These are phyloP conservation scores for Trichocladium uniseriatum DNA, from an alignment of 495 filamentous ascomycete species.

Conservation along the genomic window DNA sequence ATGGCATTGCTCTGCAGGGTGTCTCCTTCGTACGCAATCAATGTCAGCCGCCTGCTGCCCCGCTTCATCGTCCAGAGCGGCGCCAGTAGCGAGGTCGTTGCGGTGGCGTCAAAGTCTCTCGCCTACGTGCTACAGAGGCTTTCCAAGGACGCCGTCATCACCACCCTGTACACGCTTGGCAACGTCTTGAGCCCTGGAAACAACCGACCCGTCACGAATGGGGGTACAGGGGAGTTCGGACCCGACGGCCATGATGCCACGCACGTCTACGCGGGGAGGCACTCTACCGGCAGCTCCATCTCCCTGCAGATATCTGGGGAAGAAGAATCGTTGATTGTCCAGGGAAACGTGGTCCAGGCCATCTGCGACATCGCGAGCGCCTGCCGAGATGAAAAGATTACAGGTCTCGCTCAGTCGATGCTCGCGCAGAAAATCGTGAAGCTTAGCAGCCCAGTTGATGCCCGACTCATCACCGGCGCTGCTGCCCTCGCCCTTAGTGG, in stretches of 20 bases:
- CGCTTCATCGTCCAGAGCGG: slow-evolving; percentile 74
- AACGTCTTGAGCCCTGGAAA: slow-evolving; percentile 73
- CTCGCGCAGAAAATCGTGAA: slow-evolving; percentile 86
- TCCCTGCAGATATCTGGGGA: slow-evolving; percentile 62
- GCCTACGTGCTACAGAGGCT: slow-evolving; percentile 68
- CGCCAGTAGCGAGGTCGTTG: slow-evolving; percentile 53
- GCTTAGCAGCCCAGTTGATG: slow-evolving; percentile 64
- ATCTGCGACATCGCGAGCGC: slow-evolving; percentile 77
- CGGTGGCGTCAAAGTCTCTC: slow-evolving; percentile 69
- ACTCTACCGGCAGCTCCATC: slow-evolving; percentile 63
- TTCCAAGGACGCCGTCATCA: slow-evolving; percentile 88
- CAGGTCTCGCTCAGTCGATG: slow-evolving; percentile 90
- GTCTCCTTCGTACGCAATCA: slow-evolving; percentile 60
- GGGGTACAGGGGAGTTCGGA: slow-evolving; percentile 27
- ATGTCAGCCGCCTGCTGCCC: slow-evolving; percentile 71
- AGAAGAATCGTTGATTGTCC: slow-evolving; percentile 61
- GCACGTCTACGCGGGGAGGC: slow-evolving; percentile 43
- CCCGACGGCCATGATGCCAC: slow-evolving; percentile 26
- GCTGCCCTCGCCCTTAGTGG: slow-evolving; percentile 67
- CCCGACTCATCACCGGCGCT: slow-evolving; percentile 72
- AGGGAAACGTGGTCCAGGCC: slow-evolving; percentile 76
- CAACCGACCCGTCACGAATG: slow-evolving; percentile 34
- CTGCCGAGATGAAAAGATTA: slow-evolving; percentile 83
- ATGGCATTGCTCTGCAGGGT: slow-evolving; percentile 71
- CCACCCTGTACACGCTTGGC: slow-evolving; percentile 85